phyloP scores from a whole-genome alignment of 768 basidiomycete species.

The Pluteus cervinus region DNA sequence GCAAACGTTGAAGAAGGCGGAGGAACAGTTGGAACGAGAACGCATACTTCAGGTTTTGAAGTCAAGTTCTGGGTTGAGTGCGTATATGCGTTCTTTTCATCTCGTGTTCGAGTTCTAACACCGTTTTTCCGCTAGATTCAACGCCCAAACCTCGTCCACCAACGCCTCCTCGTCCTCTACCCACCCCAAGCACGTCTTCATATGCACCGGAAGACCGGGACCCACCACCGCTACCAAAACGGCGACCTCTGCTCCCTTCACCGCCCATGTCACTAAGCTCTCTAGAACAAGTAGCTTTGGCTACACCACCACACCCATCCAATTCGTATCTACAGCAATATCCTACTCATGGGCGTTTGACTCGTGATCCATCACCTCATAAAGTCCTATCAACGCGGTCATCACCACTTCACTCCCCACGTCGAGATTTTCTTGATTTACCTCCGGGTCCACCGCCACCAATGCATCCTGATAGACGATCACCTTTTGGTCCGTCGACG shows the following conservation, averaged over 20 bases:
- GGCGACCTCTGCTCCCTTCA: slow-evolving; percentile 24
- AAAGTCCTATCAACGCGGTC: no score
- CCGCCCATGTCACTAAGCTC: slow-evolving; percentile 38
- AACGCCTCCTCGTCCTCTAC: slow-evolving; percentile 9
- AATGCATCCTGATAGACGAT: slow-evolving; percentile 1
- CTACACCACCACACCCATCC: slow-evolving; percentile 9
- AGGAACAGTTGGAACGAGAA: slow-evolving; percentile 63
- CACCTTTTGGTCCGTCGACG: neutral
- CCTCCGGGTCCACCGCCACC: no score
- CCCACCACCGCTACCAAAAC: slow-evolving; percentile 26
- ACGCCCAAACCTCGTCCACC: slow-evolving; percentile 16
- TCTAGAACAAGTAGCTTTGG: slow-evolving; percentile 41
- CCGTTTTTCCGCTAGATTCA: slow-evolving; percentile 7
- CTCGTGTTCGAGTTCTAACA: slow-evolving; percentile 17
- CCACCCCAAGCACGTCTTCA: no score
- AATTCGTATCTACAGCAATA: no score
- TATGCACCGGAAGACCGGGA: slow-evolving; percentile 15
- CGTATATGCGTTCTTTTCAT: slow-evolving; percentile 24
- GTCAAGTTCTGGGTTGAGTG: slow-evolving; percentile 38
- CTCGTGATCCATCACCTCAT: no score
- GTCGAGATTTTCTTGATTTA: no score
- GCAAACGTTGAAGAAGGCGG: slow-evolving; percentile 62
- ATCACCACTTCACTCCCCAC: no score
- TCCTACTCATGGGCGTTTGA: no score
- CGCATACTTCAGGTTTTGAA: slow-evolving; percentile 68